These are phyloP conservation scores for Yarrowia deformans DNA, from an alignment of 805 yeast genomes.

Conservation along the genomic window DNA sequence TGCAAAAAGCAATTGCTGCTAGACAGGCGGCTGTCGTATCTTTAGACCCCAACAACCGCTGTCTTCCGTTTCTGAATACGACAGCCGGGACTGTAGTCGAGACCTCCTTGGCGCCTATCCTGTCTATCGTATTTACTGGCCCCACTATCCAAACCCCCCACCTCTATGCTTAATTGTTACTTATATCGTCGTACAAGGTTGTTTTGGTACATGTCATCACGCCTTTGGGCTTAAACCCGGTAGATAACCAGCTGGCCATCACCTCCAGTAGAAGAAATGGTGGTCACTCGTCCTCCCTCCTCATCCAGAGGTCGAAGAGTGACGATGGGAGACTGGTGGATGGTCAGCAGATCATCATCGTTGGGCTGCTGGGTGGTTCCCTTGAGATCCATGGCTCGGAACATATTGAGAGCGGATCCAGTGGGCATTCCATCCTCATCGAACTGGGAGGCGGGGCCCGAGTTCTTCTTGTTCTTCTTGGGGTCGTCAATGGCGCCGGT, in stretches of 20 bases:
- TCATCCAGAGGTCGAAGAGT: slow-evolving; percentile 60
- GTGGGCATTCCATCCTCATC: slow-evolving; percentile 49
- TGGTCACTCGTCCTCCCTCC: slow-evolving; percentile 59
- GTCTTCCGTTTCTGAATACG: no score
- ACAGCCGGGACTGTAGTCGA: no score
- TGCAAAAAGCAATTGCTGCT: no score
- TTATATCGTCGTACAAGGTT: neutral
- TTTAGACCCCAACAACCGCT: no score
- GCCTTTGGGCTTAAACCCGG: slow-evolving; percentile 52
- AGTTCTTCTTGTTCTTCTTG: slow-evolving; percentile 48
- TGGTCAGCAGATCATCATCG: slow-evolving; percentile 65
- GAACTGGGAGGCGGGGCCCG: slow-evolving; percentile 53
- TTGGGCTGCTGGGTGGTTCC: slow-evolving; percentile 65
- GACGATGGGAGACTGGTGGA: slow-evolving; percentile 89
- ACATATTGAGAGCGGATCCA: slow-evolving; percentile 75
- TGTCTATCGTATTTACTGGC: no score
- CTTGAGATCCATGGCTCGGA: slow-evolving; percentile 92
- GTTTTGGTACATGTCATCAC: slow-evolving; percentile 1
- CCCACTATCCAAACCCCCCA: neutral
- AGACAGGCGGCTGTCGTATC: no score
- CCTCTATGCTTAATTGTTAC: neutral
- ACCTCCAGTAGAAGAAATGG: slow-evolving; percentile 78
- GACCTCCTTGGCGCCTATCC: no score
- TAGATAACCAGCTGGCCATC: slow-evolving; percentile 93
- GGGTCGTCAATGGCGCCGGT: slow-evolving; percentile 70